Evolutionary conservation across 1,284 basidiomycete genomes (phyloP).

Genomic region (Melampsora abietis-canadensis): DNA sequence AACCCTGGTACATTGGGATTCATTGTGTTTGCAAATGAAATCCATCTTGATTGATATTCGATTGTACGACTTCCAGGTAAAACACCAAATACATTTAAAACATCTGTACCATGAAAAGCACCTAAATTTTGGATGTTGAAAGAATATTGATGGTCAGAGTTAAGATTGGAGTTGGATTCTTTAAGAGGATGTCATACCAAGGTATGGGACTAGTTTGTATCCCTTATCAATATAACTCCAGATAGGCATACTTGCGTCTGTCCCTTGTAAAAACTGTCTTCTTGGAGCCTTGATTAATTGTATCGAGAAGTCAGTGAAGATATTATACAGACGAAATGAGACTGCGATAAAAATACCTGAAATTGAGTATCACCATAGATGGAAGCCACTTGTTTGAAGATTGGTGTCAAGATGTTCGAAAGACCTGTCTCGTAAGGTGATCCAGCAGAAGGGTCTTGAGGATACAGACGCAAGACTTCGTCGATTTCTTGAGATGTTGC

Average conservation of each 20-base stretch:
- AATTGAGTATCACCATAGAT: background rate
- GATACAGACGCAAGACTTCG: background rate
- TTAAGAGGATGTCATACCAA: background rate
- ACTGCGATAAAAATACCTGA: conserved; percentile 1
- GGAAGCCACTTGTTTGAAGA: conserved; percentile 2
- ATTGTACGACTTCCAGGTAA: background rate
- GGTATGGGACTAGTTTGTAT: background rate
- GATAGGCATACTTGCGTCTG: background rate
- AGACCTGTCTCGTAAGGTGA: conserved; percentile 5
- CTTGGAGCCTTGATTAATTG: background rate
- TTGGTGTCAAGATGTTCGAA: conserved; percentile 7
- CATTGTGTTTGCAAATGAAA: conserved; percentile 5
- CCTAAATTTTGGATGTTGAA: no score
- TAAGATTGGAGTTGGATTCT: no score
- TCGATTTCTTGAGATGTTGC: background rate
- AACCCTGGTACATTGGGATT: background rate
- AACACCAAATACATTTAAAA: no score
- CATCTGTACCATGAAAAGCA: no score
- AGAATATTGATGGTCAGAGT: no score
- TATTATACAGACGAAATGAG: no score
- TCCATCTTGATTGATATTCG: conserved; percentile 12
- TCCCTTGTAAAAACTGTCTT: background rate
- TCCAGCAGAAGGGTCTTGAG: conserved; percentile 6
- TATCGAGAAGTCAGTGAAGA: no score
- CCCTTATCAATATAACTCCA: conserved; percentile 1